Evolutionary conservation across 371 early-diverging fungal genomes (phyloP).

Genomic region (Mucor racemosus): DNA sequence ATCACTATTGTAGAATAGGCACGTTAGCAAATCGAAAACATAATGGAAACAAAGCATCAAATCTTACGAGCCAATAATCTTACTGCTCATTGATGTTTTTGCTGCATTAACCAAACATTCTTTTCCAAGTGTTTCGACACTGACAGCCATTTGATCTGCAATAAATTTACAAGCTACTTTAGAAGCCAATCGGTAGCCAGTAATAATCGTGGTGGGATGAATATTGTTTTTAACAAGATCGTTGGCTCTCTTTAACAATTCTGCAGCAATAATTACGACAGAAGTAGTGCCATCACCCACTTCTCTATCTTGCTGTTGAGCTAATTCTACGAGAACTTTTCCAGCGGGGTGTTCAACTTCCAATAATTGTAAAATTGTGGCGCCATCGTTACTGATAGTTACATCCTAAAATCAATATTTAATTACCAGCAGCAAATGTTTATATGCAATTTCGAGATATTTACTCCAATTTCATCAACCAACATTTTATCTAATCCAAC

Average conservation of each 20-base stretch:
- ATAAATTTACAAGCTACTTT: constrained; percentile 99
- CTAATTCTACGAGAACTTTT: constrained; percentile 97
- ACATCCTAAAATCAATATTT: constrained; percentile 77
- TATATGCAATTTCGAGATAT: not conserved
- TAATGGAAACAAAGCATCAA: no score
- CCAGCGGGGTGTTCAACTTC: constrained; percentile 99
- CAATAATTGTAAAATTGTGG: constrained; percentile 97
- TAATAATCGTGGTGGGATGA: constrained; percentile 98
- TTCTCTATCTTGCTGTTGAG: constrained; percentile 99
- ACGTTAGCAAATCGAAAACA: no score
- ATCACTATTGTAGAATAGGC: constrained; percentile 58
- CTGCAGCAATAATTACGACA: constrained; percentile 98
- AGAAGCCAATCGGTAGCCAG: constrained; percentile 97
- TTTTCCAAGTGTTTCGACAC: constrained; percentile 89
- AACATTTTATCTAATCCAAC: constrained; percentile 99
- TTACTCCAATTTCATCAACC: constrained; percentile 98
- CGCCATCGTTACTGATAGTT: constrained; percentile 99
- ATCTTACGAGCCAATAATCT: constrained; percentile 92
- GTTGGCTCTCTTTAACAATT: constrained; percentile 95
- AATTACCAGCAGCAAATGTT: not conserved
- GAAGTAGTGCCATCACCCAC: constrained; percentile 99
- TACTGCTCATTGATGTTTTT: constrained; percentile 98
- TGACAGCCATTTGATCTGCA: constrained; percentile 92
- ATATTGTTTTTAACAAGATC: constrained; percentile 97
- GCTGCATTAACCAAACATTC: constrained; percentile 96